These are phyloP conservation scores for Xylaria sp. DNA, from an alignment of 2,329 filamentous ascomycete genomes.

Conservation along the genomic window DNA sequence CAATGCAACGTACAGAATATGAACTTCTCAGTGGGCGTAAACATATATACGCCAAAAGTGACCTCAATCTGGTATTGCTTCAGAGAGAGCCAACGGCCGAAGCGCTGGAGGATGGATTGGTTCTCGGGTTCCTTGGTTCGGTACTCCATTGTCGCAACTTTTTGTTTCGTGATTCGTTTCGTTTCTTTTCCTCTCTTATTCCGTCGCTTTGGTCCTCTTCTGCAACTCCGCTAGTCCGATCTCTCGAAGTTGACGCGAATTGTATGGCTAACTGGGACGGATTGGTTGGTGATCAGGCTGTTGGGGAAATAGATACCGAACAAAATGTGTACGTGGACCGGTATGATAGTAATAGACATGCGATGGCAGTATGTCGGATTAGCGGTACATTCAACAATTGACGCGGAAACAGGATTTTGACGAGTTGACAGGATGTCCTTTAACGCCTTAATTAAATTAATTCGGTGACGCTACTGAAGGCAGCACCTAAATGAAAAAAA, in stretches of 20 bases:
- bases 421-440: too few species aligned
- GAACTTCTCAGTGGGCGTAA: slow-evolving; percentile 94
- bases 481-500: too few species aligned
- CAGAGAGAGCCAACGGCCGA: slow-evolving; percentile 86
- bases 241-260: too few species aligned
- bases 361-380: too few species aligned
- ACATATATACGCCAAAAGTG: slow-evolving; percentile 96
- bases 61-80: slow-evolving; percentile 99
- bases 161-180: slow-evolving; percentile 12
- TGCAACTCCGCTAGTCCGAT: too few species aligned
- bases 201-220: neutral
- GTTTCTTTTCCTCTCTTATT: neutral
- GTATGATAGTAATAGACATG: too few species aligned
- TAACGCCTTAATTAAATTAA: too few species aligned
- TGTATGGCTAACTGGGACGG: too few species aligned
- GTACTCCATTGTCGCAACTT: slow-evolving; percentile 49
- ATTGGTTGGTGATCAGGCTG: neutral
- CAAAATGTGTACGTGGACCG: too few species aligned
- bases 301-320: neutral
- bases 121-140: slow-evolving; percentile 39
- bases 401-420: too few species aligned
- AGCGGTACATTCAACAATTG: too few species aligned
- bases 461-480: too few species aligned
- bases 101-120: slow-evolving; percentile 50
- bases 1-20: slow-evolving; percentile 84